Conservation (phyloP, 2,329 filamentous ascomycete genomes). For the Parascedosporium putredinis region DNA sequence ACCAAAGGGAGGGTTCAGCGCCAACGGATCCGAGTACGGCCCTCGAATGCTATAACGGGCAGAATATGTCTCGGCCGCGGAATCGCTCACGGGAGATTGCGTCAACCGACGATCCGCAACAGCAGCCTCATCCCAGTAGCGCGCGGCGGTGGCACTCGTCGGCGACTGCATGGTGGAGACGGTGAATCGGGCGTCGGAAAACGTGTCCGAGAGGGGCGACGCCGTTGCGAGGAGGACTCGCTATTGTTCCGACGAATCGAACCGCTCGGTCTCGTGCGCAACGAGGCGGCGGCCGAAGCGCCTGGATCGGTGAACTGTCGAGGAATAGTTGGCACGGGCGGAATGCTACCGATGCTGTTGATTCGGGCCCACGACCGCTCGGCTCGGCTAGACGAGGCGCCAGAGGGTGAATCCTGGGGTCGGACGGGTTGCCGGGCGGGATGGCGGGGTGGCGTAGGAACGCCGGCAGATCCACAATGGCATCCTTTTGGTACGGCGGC, state of each 20-base stretch:
- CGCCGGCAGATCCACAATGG: constrained; percentile 43
- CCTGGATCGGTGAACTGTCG: not conserved
- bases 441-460: constrained; percentile 42
- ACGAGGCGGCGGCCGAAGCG: not conserved
- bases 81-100: constrained; percentile 7
- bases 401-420: constrained; percentile 5
- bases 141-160: not conserved
- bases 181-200: not conserved
- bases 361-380: constrained; percentile 1
- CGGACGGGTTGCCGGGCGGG: constrained; percentile 19
- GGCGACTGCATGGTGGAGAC: not conserved
- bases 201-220: not conserved
- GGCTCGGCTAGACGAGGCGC: constrained; percentile 10
- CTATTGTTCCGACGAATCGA: not conserved
- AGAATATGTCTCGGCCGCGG: not conserved
- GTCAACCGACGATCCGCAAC: not conserved
- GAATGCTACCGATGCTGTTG: not conserved
- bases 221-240: not conserved
- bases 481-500: constrained; percentile 64
- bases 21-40: constrained; percentile 3
- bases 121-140: not conserved
- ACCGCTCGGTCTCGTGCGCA: not conserved
- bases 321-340: not conserved
- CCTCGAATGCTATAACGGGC: constrained; percentile 2
- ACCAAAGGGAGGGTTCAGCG: not conserved